Evolutionary conservation across 495 filamentous ascomycete genomes (phyloP).

Genomic region (Podospora conica): DNA sequence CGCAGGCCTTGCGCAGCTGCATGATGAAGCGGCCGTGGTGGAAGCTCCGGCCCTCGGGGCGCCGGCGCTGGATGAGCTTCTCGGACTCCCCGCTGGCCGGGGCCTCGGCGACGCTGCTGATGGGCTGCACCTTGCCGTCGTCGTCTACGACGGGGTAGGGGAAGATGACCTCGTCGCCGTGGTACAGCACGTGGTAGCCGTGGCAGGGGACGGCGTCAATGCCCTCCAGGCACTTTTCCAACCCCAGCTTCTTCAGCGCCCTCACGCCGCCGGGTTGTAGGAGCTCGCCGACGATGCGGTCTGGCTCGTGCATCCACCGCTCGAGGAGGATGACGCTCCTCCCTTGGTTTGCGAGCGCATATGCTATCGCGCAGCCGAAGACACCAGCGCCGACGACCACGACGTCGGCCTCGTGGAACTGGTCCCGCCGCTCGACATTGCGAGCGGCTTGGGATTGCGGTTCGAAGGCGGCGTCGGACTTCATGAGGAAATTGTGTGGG

Average conservation of each 20-base stretch:
- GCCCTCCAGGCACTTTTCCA: constrained; percentile 74
- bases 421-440: constrained; percentile 33
- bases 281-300: constrained; percentile 93
- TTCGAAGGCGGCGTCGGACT: background rate
- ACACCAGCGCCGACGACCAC: constrained; percentile 88
- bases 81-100: constrained; percentile 4
- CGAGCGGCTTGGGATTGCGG: constrained; percentile 27
- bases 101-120: constrained; percentile 2
- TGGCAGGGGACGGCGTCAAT: constrained; percentile 79
- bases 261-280: constrained; percentile 86
- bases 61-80: constrained; percentile 5
- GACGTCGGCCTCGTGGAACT: constrained; percentile 58
- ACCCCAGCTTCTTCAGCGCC: constrained; percentile 73
- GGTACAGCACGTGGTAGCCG: constrained; percentile 85
- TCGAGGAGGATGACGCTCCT: constrained; percentile 90
- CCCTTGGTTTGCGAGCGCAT: constrained; percentile 75
- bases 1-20: constrained; percentile 63
- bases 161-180: constrained; percentile 70
- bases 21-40: constrained; percentile 82
- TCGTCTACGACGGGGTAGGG: constrained; percentile 54
- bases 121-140: constrained; percentile 19
- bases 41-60: constrained; percentile 64
- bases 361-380: constrained; percentile 80
- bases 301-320: constrained; percentile 82
- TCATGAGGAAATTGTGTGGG: background rate